Evolutionary conservation across 1,139 yeast genomes (phyloP), one percentile per base, ranked within the genome.

Genomic region (Diutina neorugosa): DNA sequence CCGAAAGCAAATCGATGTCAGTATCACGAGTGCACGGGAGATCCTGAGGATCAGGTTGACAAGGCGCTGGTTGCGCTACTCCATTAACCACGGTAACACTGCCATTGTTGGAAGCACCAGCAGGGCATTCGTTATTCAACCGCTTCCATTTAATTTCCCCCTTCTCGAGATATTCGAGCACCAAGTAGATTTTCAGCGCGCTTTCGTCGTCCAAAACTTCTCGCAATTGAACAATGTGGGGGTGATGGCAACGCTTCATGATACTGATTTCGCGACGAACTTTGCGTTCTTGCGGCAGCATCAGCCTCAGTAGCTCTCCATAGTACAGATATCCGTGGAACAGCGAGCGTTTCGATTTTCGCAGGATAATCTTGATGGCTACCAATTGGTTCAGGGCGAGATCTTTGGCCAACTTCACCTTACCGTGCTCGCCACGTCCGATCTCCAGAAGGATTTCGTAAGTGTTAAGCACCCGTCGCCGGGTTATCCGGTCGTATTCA

Each of bases 341-440:
- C 40, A 23, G 50, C 27, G 79, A 65, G 52, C 79, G 76, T 54
- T 69, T 71, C 14, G 84, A 81, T 55, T 80, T 81, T 54, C 98
- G 75, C 65, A 88, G 91, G 31, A 94, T 93, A 54, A 94, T 87
- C 65, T 94, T 94, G 55, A 94, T 91, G 0, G 98, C 98, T 23
- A 91, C 98, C 51, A 82, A 73, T 59, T 84, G 86, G 52, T 82
- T 78, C 14, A 85, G 77, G 21, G 80, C 76, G 54, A 84, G 67
- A 64, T 91, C 94, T 56, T 78, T 78, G 0, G 96, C 98, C 23
- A 94, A 74, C 66, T 93, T 94, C 49, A 94, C 99, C 66, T 90
- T 91, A 18, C 99, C 98, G 67, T 93, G 98, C 66, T 93, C 97
- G 12, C 99, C 99, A 52, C 88, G 77, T 3, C 99, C 99, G 43